phyloP scores from a whole-genome alignment of 371 early-diverging fungal species.

The Cokeromyces recurvatus region DNA sequence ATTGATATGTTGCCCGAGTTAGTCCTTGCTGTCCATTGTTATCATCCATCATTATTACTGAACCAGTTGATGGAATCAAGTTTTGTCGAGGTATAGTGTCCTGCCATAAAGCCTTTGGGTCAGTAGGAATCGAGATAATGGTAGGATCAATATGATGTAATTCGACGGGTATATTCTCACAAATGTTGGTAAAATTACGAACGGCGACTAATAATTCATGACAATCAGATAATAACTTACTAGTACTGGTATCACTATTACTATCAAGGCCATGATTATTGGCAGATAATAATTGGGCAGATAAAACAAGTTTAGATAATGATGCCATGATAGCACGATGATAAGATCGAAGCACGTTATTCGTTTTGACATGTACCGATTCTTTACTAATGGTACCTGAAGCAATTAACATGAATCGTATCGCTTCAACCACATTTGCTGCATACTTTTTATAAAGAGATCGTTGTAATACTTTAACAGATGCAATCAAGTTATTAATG shows the following conservation, averaged over 20 bases:
- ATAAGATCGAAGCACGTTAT: slow-evolving; percentile 63
- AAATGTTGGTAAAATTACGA: slow-evolving; percentile 72
- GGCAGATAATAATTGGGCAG: slow-evolving; percentile 74
- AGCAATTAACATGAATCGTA: slow-evolving; percentile 79
- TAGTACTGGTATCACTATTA: neutral
- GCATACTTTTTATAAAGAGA: slow-evolving; percentile 1
- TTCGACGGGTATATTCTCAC: slow-evolving; percentile 64
- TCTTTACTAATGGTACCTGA: slow-evolving; percentile 74
- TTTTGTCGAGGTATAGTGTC: neutral
- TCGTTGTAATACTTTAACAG: slow-evolving; percentile 47
- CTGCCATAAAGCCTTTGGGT: neutral
- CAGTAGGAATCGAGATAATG: neutral
- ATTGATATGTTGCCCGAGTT: slow-evolving; percentile 17
- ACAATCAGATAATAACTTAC: slow-evolving; percentile 27
- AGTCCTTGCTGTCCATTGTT: neutral
- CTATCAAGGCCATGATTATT: too few species aligned
- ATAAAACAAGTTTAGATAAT: slow-evolving; percentile 77
- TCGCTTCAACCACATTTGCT: slow-evolving; percentile 62
- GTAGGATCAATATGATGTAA: slow-evolving; percentile 47
- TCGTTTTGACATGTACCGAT: slow-evolving; percentile 54
- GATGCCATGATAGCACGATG: slow-evolving; percentile 79
- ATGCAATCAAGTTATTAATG: slow-evolving; percentile 59
- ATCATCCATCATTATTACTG: neutral
- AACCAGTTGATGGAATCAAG: neutral
- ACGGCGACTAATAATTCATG: slow-evolving; percentile 69